Evolutionary conservation across 441 rosid genomes (phyloP), one percentile per base, ranked within the genome.

Genomic region (Populus hybrid): DNA sequence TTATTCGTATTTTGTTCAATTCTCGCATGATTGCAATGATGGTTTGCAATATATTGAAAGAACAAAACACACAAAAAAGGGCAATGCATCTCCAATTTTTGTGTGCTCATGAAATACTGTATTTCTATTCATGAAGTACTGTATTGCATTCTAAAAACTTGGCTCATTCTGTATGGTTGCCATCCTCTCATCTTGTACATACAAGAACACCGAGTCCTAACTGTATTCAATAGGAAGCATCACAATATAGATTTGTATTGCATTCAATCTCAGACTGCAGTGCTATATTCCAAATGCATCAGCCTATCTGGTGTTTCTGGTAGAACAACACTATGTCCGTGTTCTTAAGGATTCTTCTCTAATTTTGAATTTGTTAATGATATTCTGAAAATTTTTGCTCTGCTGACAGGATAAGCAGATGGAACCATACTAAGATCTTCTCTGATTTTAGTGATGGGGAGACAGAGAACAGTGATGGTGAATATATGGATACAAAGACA

Each of bases 381-480:
- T 61, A 21, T 61, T 61, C 26, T 61, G 18, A 20, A 69, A 28
- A 18, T 12, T 2, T 28, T 65, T 28, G 35, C 18, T 66, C 56
- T 10, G 7, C 56, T 35, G 71, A 76, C 90, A 93, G 98, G 92
- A 81, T 76, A 70, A 96, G 99, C 87, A 85, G 86, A 79, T 96
- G 99, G 99, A 94, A 94, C 86, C 97, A 93, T 87, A 88, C 98
- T 35, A 94, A 87, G 81, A 89, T 94, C 87, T 96, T 94, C 84
- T 94, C 97, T 33, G 98, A 94, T 81, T 89, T 85, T 78, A 93
- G 82, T 68, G 92, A 90, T 80, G 97, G 86, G 78, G 89, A 81
- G 56, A 74, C 83, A 3, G 87, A 87, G 35, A 90, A 83, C 75
- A 84, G 87, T 78, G 95, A 86, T 80, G 87, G 45, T 70, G 92